Evolutionary conservation across 1,284 basidiomycete species (phyloP).

Genomic region (Ustilago cynodontis): DNA sequence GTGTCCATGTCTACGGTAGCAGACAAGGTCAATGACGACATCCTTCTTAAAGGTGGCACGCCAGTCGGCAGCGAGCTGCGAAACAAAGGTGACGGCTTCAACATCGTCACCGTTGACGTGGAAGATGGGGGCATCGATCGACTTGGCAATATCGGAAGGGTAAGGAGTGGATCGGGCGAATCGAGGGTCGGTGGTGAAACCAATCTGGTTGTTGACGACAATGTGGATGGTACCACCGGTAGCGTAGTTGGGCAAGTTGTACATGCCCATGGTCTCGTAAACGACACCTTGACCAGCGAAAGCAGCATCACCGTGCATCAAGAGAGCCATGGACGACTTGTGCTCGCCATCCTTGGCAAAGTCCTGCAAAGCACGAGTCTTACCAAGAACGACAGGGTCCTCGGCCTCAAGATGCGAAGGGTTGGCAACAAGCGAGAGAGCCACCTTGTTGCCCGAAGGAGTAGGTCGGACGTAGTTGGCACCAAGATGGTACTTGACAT

Average conservation of each 20-base stretch:
- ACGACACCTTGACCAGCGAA: conserved; percentile 99
- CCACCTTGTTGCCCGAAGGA: conserved; percentile 96
- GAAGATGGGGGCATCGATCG: conserved; percentile 98
- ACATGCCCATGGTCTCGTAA: conserved; percentile 99
- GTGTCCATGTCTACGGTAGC: conserved; percentile 98
- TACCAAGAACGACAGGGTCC: conserved; percentile 96
- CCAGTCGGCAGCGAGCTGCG: conserved; percentile 97
- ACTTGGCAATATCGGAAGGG: conserved; percentile 98
- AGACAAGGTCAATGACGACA: conserved; percentile 97
- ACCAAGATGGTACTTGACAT: conserved; percentile 98
- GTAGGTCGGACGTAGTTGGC: conserved; percentile 99
- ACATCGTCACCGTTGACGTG: conserved; percentile 99
- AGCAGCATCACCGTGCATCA: conserved; percentile 97
- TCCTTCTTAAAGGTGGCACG: conserved; percentile 99
- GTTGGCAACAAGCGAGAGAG: conserved; percentile 96
- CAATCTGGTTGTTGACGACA: conserved; percentile 99
- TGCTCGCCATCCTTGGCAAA: conserved; percentile 84
- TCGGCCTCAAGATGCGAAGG: conserved; percentile 97
- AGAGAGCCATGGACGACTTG: conserved; percentile 79
- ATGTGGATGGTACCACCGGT: conserved; percentile 98
- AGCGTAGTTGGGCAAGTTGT: conserved; percentile 92
- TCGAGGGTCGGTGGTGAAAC: conserved; percentile 98
- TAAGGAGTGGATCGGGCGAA: conserved; percentile 98
- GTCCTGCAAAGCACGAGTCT: conserved; percentile 96
- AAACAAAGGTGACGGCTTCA: conserved; percentile 94